These are phyloP conservation scores for Luzula sylvatica DNA, from an alignment of 176 grass and related monocot species.

Conservation along the genomic window DNA sequence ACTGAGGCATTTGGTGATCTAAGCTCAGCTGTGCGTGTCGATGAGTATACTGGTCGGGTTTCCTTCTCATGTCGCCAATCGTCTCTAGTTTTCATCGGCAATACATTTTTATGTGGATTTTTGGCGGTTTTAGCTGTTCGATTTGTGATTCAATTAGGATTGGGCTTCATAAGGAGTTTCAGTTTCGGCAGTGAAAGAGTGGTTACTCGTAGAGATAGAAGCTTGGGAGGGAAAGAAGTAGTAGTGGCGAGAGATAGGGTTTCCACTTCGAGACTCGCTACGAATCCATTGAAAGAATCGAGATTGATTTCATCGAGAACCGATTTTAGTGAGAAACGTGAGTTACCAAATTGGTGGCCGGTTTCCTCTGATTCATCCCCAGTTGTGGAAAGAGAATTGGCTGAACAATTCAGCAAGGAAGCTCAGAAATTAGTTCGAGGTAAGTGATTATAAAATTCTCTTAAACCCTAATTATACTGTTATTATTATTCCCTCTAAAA, in stretches of 20 bases:
- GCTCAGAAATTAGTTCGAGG: slow-evolving; percentile 25
- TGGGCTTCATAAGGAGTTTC: not conserved
- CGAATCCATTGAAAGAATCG: not conserved
- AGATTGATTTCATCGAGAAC: slow-evolving; percentile 1
- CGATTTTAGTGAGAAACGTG: not conserved
- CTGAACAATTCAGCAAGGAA: not conserved
- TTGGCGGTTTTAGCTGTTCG: slow-evolving; percentile 7
- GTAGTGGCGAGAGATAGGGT: not conserved
- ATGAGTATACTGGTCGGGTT: slow-evolving; percentile 8
- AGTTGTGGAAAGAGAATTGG: not conserved
- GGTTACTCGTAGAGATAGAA: slow-evolving; percentile 15
- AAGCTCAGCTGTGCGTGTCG: slow-evolving; percentile 3
- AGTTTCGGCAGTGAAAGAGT: not conserved
- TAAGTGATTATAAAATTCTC: not conserved
- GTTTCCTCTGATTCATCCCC: not conserved
- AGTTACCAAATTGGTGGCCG: slow-evolving; percentile 15
- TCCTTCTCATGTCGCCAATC: slow-evolving; percentile 19
- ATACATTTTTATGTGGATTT: slow-evolving; percentile 8
- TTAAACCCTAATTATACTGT: no score
- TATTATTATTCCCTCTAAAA: no score
- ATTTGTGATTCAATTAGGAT: slow-evolving; percentile 12
- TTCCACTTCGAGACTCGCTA: not conserved
- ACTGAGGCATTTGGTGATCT: slow-evolving; percentile 10
- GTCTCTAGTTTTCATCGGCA: slow-evolving; percentile 12
- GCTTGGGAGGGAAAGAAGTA: slow-evolving; percentile 19